Evolutionary conservation across 2,329 filamentous ascomycete genomes (phyloP).

Genomic region (Fusarium sp.): DNA sequence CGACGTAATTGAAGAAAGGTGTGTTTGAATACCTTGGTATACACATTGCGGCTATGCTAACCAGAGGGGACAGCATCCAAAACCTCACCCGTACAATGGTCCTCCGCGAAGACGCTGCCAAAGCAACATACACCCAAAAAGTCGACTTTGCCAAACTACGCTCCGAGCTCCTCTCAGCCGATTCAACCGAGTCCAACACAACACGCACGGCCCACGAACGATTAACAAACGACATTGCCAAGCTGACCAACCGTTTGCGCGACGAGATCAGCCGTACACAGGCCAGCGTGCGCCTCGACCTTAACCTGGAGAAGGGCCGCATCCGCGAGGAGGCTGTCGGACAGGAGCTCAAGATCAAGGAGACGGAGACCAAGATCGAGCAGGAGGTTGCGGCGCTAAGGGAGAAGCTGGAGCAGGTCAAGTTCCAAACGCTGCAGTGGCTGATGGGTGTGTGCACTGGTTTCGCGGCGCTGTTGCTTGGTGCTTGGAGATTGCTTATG

Average conservation of each 20-base stretch:
- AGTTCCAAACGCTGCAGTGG: conserved; percentile 98
- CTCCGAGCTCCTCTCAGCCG: conserved; percentile 89
- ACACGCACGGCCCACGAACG: conserved; percentile 92
- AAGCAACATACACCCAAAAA: conserved; percentile 84
- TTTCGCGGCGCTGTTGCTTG: conserved; percentile 71
- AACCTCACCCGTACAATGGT: conserved; percentile 99
- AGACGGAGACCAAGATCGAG: conserved; percentile 98
- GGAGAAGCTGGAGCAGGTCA: conserved; percentile 95
- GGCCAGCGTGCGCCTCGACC: conserved; percentile 87
- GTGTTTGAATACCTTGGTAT: neutral
- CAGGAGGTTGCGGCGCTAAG: conserved; percentile 91
- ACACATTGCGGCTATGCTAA: conserved; percentile 3
- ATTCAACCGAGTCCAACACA: conserved; percentile 88
- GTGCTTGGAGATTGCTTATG: conserved; percentile 77
- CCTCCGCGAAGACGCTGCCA: conserved; percentile 88
- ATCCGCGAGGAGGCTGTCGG: conserved; percentile 96
- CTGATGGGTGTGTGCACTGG: conserved; percentile 84
- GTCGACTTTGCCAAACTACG: conserved; percentile 98
- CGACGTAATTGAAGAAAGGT: conserved; percentile 96
- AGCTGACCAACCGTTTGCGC: conserved; percentile 85
- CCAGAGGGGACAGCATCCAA: conserved; percentile 72
- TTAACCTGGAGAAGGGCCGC: conserved; percentile 95
- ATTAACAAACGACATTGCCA: conserved; percentile 92
- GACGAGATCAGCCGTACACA: conserved; percentile 96
- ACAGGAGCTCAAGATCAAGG: conserved; percentile 97